These are phyloP conservation scores for Pseudoscleropodium purum DNA, from an alignment of 225 moss, liverwort and hornwort species.

Conservation along the genomic window DNA sequence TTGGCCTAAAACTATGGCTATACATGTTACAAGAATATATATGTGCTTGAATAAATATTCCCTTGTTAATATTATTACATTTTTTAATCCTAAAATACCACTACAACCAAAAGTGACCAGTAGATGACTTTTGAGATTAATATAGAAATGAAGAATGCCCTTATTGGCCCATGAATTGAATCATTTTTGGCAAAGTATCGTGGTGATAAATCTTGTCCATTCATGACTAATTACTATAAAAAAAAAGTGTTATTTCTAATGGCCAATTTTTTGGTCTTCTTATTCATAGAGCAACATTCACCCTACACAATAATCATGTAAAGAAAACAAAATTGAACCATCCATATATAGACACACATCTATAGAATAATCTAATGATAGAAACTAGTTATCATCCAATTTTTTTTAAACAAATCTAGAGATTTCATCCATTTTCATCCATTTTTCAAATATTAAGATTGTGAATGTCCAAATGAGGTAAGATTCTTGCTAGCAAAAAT, in stretches of 20 bases:
- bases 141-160: not conserved
- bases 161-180: not conserved
- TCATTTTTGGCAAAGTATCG: not conserved
- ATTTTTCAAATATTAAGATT: not conserved
- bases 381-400: not conserved
- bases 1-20: not conserved
- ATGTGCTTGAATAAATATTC: not conserved
- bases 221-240: too few relatives aligned
- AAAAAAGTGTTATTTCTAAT: not conserved
- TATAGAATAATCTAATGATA: not conserved
- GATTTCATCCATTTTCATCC: not conserved
- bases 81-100: rapidly evolving
- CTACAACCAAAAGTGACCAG: rapidly evolving
- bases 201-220: not conserved
- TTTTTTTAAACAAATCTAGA: not conserved
- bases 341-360: not conserved
- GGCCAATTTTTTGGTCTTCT: not conserved
- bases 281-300: not conserved
- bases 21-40: not conserved
- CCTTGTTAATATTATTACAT: not conserved
- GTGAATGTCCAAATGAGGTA: not conserved
- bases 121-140: not conserved
- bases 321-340: not conserved
- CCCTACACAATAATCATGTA: not conserved
- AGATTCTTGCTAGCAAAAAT: not conserved